These are phyloP conservation scores for Fusarium pseudoanthophilum DNA, from an alignment of 2,329 filamentous ascomycete species.

Conservation along the genomic window DNA sequence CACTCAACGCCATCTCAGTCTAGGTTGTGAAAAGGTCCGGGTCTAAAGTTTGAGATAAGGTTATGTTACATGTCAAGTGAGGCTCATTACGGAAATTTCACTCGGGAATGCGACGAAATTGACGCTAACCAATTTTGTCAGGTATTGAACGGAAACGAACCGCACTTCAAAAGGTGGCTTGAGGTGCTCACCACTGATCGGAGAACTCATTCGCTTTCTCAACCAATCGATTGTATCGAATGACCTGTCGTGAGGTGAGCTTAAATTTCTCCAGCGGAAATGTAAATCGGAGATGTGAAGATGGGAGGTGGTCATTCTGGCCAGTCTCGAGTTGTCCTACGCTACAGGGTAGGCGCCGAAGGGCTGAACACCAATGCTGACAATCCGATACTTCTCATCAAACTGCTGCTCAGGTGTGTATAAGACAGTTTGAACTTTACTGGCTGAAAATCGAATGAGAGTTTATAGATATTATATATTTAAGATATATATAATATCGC, in stretches of 20 bases:
- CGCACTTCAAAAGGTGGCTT: background rate
- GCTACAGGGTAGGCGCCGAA: background rate
- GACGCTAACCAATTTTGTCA: background rate
- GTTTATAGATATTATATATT: too few relatives aligned
- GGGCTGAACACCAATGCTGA: rapidly evolving
- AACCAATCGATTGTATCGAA: rapidly evolving
- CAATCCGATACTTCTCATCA: rapidly evolving
- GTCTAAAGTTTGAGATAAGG: background rate
- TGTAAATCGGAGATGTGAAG: rapidly evolving
- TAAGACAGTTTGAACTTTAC: rapidly evolving
- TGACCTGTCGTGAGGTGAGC: rapidly evolving
- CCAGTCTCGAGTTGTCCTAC: rapidly evolving
- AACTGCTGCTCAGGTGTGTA: background rate
- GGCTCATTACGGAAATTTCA: background rate
- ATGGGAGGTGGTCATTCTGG: rapidly evolving
- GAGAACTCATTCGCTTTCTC: background rate
- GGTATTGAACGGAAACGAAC: background rate
- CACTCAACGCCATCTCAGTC: too few relatives aligned
- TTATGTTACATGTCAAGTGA: background rate
- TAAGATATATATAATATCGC: rapidly evolving
- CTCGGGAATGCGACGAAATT: background rate
- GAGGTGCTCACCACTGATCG: rapidly evolving
- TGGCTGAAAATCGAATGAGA: too few relatives aligned
- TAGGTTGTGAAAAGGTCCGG: background rate
- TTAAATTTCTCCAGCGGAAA: background rate